These are phyloP conservation scores for Daldinia vernicosa DNA, from an alignment of 495 filamentous ascomycete genomes.

Conservation along the genomic window DNA sequence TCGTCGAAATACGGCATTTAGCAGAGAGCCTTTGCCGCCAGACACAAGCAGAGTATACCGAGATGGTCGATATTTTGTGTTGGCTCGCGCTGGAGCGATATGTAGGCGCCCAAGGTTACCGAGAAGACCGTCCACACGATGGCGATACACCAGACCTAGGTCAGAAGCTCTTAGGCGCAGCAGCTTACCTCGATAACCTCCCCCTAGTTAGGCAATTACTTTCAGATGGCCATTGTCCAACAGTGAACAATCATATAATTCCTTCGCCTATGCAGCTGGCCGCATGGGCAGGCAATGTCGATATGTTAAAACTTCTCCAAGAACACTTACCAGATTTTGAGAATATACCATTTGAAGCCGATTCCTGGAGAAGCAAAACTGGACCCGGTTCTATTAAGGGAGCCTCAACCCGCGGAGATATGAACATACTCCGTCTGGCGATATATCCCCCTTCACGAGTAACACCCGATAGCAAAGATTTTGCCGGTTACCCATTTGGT, in stretches of 20 bases:
- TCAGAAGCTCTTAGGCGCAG: not conserved
- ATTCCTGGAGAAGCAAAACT: not conserved
- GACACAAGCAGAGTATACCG: not conserved
- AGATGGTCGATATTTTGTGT: not conserved
- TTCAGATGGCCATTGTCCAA: not conserved
- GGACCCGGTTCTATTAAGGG: not conserved
- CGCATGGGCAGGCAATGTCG: constrained; percentile 8
- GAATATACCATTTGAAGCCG: not conserved
- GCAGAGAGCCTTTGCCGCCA: not conserved
- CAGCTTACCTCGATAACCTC: not conserved
- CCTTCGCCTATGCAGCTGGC: constrained; percentile 1
- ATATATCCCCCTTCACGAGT: not conserved
- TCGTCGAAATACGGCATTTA: not conserved
- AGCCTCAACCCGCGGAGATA: not conserved
- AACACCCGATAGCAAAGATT: not conserved
- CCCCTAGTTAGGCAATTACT: not conserved
- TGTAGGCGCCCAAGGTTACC: not conserved
- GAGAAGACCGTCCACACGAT: not conserved
- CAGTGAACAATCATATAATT: not conserved
- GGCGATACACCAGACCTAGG: not conserved
- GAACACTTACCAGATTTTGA: not conserved
- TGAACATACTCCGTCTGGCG: not conserved
- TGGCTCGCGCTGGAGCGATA: not conserved
- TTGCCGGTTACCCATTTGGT: not conserved
- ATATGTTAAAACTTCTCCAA: constrained; percentile 7